phyloP scores from a whole-genome alignment of 441 rosid species.

The Biscutella laevigata region DNA sequence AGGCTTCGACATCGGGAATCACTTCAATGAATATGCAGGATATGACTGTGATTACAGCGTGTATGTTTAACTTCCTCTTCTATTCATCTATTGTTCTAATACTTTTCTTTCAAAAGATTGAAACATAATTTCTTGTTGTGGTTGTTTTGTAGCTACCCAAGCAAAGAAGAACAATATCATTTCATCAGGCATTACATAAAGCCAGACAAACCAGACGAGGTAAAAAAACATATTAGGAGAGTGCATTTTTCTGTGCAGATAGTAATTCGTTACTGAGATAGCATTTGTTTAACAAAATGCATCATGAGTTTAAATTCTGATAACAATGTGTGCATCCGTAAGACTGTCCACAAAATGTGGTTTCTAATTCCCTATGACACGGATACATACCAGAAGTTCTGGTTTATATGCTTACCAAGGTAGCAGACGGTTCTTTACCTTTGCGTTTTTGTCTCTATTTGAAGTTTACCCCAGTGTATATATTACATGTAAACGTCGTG shows the following conservation, averaged over 20 bases:
- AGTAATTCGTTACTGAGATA: neutral
- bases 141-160: slow-evolving; percentile 57
- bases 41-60: slow-evolving; percentile 86
- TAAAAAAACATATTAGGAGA: slow-evolving; percentile 12
- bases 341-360: neutral
- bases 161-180: slow-evolving; percentile 71
- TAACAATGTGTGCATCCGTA: neutral
- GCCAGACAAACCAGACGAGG: slow-evolving; percentile 69
- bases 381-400: neutral
- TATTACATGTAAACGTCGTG: neutral
- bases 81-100: neutral
- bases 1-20: slow-evolving; percentile 93
- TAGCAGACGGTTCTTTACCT: too few relatives aligned
- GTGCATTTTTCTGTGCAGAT: neutral
- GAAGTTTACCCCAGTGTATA: too few relatives aligned
- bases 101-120: neutral
- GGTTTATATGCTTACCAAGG: too few relatives aligned
- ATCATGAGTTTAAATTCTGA: neutral
- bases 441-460: too few relatives aligned
- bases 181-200: slow-evolving; percentile 78
- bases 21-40: slow-evolving; percentile 95
- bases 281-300: neutral
- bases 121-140: neutral
- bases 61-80: slow-evolving; percentile 36
- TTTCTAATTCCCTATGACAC: neutral